A percentile compares a stretch with the other conserved stretches of the same genome.
phyloP scores from a whole-genome alignment of 257 asterid genomes.

The Fraxinus pennsylvanica region DNA sequence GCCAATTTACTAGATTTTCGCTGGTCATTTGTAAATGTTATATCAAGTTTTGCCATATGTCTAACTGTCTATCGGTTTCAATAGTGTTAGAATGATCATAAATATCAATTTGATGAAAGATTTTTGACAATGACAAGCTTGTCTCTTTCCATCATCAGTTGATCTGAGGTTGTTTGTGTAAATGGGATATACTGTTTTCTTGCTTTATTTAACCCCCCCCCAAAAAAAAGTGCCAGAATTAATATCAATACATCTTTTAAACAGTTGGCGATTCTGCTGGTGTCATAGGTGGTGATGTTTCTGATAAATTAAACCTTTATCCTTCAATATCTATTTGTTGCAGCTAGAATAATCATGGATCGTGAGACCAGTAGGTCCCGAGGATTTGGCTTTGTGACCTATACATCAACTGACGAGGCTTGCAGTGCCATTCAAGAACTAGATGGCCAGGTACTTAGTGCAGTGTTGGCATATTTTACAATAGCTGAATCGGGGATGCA shows the following conservation, averaged over 20 bases:
- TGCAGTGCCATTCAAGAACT: constrained; percentile 73
- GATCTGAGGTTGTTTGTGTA: background rate
- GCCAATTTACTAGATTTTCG: background rate
- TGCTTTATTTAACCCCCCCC: background rate
- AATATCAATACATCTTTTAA: background rate
- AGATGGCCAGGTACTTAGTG: constrained; percentile 67
- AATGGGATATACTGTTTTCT: background rate
- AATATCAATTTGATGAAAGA: background rate
- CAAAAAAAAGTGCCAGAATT: background rate
- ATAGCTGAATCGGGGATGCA: background rate
- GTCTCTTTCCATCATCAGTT: background rate
- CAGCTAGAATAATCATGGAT: constrained; percentile 77
- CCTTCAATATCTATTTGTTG: constrained; percentile 15
- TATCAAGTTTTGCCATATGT: background rate
- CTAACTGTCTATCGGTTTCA: background rate
- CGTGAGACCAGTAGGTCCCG: constrained; percentile 86
- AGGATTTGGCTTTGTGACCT: constrained; percentile 88
- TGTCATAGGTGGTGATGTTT: background rate
- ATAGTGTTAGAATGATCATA: background rate
- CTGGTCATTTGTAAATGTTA: background rate
- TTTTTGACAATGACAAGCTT: background rate
- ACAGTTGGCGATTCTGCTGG: background rate
- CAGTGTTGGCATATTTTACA: background rate
- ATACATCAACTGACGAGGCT: constrained; percentile 68
- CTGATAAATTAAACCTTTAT: background rate